These are phyloP conservation scores for Fraxinus cuspidata DNA, from an alignment of 257 asterid genomes.

Conservation along the genomic window DNA sequence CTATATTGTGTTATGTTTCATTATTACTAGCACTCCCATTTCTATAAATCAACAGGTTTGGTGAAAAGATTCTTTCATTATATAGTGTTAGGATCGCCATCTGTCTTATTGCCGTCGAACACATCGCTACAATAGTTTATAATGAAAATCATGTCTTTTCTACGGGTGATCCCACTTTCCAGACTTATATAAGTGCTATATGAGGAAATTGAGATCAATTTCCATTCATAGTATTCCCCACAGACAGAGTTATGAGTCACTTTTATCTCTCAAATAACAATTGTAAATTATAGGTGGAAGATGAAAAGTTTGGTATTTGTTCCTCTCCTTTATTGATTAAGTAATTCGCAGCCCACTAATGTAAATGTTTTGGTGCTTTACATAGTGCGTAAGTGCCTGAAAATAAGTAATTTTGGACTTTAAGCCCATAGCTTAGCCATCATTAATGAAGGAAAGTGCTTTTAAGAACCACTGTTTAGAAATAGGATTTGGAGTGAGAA, in stretches of 20 bases:
- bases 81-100: too few relatives aligned
- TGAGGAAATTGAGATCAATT: not conserved
- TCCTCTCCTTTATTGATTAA: not conserved
- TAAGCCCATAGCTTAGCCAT: not conserved
- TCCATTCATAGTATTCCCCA: not conserved
- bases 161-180: not conserved
- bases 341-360: not conserved
- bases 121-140: too few relatives aligned
- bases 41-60: too few relatives aligned
- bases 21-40: too few relatives aligned
- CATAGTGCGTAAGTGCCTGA: not conserved
- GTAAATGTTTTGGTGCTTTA: not conserved
- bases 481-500: not conserved
- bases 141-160: not conserved
- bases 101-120: too few relatives aligned
- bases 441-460: not conserved
- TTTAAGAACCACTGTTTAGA: not conserved
- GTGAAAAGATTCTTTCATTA: too few relatives aligned
- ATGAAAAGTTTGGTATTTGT: not conserved
- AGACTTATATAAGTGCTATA: not conserved
- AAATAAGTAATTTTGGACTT: not conserved
- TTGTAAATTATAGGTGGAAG: not conserved
- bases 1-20: too few relatives aligned
- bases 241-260: not conserved
- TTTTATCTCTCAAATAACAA: not conserved